These are phyloP conservation scores for Nepenthes mirabilis DNA, from an alignment of 148 eudicot species.

Conservation along the genomic window DNA sequence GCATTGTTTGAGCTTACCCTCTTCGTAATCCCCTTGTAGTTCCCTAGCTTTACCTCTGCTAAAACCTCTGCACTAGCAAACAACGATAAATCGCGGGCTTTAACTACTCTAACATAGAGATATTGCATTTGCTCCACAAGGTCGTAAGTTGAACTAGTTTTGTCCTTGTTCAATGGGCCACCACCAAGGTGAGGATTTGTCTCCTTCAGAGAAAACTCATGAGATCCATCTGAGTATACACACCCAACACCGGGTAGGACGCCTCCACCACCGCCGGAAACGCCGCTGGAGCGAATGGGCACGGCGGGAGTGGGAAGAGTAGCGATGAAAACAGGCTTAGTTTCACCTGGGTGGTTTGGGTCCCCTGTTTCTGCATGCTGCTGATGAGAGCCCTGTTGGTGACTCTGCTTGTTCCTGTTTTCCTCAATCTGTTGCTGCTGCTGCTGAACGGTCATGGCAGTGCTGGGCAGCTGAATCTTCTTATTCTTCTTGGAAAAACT, in stretches of 20 bases:
- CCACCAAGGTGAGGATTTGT: constrained; percentile 84
- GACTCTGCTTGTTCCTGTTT: constrained; percentile 18
- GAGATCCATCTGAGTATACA: constrained; percentile 24
- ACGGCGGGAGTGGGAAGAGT: constrained; percentile 28
- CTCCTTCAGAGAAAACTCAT: constrained; percentile 66
- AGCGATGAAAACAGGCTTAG: constrained; percentile 70
- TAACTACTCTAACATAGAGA: constrained; percentile 73
- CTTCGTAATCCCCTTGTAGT: constrained; percentile 71
- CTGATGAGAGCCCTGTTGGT: constrained; percentile 5
- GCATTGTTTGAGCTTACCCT: constrained; percentile 37
- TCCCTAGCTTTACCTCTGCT: constrained; percentile 83
- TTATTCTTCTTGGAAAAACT: constrained; percentile 36
- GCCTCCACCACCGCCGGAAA: constrained; percentile 15
- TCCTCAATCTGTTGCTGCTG: constrained; percentile 31
- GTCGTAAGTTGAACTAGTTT: constrained; percentile 76
- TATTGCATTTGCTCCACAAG: constrained; percentile 96
- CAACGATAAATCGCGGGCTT: constrained; percentile 40
- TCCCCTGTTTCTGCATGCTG: constrained; percentile 22
- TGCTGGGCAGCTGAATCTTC: constrained; percentile 31
- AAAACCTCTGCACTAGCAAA: constrained; percentile 44
- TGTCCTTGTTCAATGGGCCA: constrained; percentile 46
- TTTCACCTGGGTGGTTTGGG: constrained; percentile 21
- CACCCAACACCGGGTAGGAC: constrained; percentile 29
- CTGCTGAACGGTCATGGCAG: constrained; percentile 23
- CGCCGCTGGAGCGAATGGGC: constrained; percentile 12